These are phyloP conservation scores for Bathelium albidoporum DNA, from an alignment of 495 filamentous ascomycete genomes.

Conservation along the genomic window DNA sequence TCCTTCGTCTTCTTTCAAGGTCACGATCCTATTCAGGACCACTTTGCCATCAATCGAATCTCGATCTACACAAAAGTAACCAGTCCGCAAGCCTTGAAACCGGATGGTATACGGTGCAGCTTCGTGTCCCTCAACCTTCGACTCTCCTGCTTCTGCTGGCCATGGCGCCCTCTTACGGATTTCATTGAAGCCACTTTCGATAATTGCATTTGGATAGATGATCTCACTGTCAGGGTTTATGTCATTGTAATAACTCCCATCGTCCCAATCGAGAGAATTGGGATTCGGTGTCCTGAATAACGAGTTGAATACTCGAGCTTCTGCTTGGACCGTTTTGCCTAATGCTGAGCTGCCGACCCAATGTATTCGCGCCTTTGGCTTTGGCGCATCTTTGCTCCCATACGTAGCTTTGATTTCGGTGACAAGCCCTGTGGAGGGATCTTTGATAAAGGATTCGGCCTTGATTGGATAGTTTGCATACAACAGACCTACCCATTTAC, in stretches of 20 bases:
- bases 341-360: conserved; percentile 59
- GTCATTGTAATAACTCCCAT: conserved; percentile 69
- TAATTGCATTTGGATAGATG: conserved; percentile 63
- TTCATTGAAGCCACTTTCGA: conserved; percentile 80
- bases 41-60: conserved; percentile 68
- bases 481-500: conserved; percentile 79
- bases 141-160: conserved; percentile 54
- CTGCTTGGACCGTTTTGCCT: conserved; percentile 58
- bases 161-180: conserved; percentile 65
- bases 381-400: conserved; percentile 20
- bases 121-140: conserved; percentile 25
- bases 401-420: conserved; percentile 55
- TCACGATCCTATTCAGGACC: conserved; percentile 85
- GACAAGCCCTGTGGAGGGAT: conserved; percentile 55
- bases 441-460: conserved; percentile 64
- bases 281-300: conserved; percentile 85
- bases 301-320: conserved; percentile 57
- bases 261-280: conserved; percentile 43
- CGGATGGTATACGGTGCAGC: conserved; percentile 52
- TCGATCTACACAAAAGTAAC: conserved; percentile 75
- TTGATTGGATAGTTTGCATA: conserved; percentile 76
- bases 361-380: conserved; percentile 81
- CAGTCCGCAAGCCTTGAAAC: conserved; percentile 88
- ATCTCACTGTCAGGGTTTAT: conserved; percentile 79
- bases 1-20: conserved; percentile 67